These are phyloP conservation scores for Vinca minor DNA, from an alignment of 257 asterid genomes.

Conservation along the genomic window DNA sequence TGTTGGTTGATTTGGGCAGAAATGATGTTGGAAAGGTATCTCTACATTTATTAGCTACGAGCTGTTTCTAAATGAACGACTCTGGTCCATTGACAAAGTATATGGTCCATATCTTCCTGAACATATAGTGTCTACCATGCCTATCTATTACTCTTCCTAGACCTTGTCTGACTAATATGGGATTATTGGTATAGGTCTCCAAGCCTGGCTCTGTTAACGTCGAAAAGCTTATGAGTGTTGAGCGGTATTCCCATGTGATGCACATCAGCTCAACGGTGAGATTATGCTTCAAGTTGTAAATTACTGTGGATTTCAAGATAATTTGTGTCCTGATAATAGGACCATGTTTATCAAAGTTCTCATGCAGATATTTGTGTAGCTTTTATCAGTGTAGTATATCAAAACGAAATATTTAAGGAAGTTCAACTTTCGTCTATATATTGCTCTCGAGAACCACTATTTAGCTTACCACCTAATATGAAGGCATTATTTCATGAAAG, in stretches of 20 bases:
- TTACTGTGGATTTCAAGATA: background rate
- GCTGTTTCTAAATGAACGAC: background rate
- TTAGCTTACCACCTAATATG: background rate
- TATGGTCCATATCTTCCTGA: background rate
- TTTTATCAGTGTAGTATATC: background rate
- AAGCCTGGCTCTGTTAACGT: conserved; percentile 77
- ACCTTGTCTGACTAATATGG: background rate
- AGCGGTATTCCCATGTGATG: conserved; percentile 89
- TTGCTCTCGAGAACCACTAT: background rate
- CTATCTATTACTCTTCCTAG: background rate
- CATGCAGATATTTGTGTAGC: background rate
- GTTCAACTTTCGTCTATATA: background rate
- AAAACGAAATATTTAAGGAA: background rate
- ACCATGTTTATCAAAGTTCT: background rate
- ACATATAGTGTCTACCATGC: background rate
- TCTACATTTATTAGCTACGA: background rate
- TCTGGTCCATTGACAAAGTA: too few species aligned
- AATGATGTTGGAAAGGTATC: conserved; percentile 89
- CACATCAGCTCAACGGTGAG: conserved; percentile 95
- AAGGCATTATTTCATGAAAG: background rate
- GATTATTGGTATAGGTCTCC: conserved; percentile 50
- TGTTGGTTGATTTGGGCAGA: conserved; percentile 88
- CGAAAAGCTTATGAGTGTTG: conserved; percentile 72
- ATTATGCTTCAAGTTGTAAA: conserved; percentile 3
- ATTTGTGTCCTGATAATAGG: conserved; percentile 1